Evolutionary conservation across 192 early-diverging fungal species (phyloP), one percentile per base, ranked within the genome.

Genomic region (Coemansia sp.): DNA sequence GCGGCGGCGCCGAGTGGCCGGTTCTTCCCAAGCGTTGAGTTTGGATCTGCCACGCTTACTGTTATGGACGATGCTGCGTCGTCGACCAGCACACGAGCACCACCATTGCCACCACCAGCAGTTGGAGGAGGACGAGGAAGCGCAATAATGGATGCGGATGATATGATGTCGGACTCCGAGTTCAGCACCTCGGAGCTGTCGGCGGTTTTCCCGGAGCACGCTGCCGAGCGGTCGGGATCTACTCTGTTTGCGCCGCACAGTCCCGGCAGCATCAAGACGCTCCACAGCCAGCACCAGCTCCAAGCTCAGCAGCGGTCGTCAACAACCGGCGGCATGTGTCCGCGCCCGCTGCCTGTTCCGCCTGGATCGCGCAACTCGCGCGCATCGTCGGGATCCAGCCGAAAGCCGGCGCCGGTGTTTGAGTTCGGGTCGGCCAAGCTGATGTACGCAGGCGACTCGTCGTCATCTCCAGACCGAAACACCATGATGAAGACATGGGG

Each of bases 341-440:
- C 72, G 19, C 68, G 74, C 47, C 77, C 72, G 15, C 58, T 80
- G 52, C 77, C 77, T 12, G 52, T 75, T 15, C 72, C 73, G 18
- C 72, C 69, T 12, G 32, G 41, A 16, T 56, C 64, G 9, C 71
- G 71, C 1, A 32, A 39, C 32, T 39, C 65, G 32, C 61, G 67
- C n/a, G 23, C 52, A 12, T 43, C 64, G 18, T 26, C 56, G n/a
- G 19, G 40, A 15, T 37, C 69, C 23, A 19, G 61, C 23, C 72
- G 77, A 42, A 80, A 75, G 54, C 78, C 73, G 4, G 73, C 73
- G 48, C 78, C 78, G 0, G 61, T 72, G 32, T 81, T 81, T 67
- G 78, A 81, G 67, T 48, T 81, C 41, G 78, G 78, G 1, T 81
- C 78, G 38, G 78, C 78, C 19, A 75, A 75, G 42, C 67, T 81